A percentile compares a stretch with the other conserved stretches of the same genome.
These are phyloP conservation scores for Phialemonium atrogriseum DNA, from an alignment of 2,329 filamentous ascomycete species.

Conservation along the genomic window DNA sequence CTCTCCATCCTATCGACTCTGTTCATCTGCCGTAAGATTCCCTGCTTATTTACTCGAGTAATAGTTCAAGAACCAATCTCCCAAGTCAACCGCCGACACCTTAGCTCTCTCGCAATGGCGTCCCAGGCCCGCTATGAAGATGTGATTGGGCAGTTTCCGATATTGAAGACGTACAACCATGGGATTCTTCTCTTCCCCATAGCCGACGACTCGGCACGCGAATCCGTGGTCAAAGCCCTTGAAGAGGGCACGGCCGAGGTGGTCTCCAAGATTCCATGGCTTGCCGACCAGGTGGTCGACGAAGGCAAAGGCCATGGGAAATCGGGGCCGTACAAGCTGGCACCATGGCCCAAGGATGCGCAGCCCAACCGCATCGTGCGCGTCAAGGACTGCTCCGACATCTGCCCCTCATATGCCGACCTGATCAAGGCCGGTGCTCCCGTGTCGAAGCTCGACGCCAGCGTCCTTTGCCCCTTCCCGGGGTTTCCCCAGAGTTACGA, in stretches of 20 bases:
- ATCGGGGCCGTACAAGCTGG: not conserved
- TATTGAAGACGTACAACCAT: not conserved
- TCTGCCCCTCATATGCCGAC: not conserved
- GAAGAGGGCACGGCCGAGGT: not conserved
- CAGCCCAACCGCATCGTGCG: not conserved
- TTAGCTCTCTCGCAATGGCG: too few relatives aligned
- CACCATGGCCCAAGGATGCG: not conserved
- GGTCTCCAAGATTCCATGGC: not conserved
- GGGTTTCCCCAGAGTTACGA: not conserved
- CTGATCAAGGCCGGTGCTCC: not conserved
- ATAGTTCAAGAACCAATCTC: too few relatives aligned
- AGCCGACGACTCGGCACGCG: not conserved
- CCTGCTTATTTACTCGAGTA: too few relatives aligned
- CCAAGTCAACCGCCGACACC: too few relatives aligned
- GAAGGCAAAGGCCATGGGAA: not conserved
- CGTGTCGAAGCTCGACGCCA: not conserved
- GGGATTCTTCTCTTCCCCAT: not conserved
- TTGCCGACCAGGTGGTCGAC: not conserved
- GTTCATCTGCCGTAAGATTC: too few relatives aligned
- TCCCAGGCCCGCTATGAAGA: not conserved
- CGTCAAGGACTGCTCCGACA: not conserved
- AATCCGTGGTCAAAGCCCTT: not conserved
- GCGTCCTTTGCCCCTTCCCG: not conserved
- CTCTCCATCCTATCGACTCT: too few relatives aligned
- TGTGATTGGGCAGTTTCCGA: not conserved